These are phyloP conservation scores for Microdochium bolleyi DNA, from an alignment of 2,329 filamentous ascomycete genomes.

Conservation along the genomic window DNA sequence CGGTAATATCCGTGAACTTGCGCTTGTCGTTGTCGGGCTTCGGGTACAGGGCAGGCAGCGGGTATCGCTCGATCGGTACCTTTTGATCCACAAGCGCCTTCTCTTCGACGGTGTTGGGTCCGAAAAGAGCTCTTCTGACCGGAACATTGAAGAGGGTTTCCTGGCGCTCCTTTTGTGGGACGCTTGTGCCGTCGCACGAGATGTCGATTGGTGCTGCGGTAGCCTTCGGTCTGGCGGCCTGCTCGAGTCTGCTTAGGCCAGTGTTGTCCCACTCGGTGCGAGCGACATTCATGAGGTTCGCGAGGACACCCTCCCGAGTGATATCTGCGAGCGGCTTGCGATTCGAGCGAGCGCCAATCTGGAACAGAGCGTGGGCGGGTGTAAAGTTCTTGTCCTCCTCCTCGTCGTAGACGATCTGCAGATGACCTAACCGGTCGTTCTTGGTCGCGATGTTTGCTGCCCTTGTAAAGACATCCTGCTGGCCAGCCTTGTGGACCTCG, in stretches of 20 bases:
- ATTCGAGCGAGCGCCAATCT: slow-evolving; percentile 65
- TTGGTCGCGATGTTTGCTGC: slow-evolving; percentile 52
- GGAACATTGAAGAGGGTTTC: slow-evolving; percentile 69
- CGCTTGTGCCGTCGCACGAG: slow-evolving; percentile 60
- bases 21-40: slow-evolving; percentile 72
- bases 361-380: slow-evolving; percentile 72
- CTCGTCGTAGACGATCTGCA: slow-evolving; percentile 66
- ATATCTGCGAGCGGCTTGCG: slow-evolving; percentile 60
- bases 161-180: slow-evolving; percentile 56
- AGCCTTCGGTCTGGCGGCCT: slow-evolving; percentile 69
- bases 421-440: slow-evolving; percentile 52
- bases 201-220: slow-evolving; percentile 83
- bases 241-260: slow-evolving; percentile 72
- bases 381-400: slow-evolving; percentile 53
- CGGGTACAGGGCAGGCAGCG: slow-evolving; percentile 61
- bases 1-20: slow-evolving; percentile 82
- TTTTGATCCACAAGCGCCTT: slow-evolving; percentile 67
- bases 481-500: slow-evolving; percentile 65
- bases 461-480: slow-evolving; percentile 65
- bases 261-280: slow-evolving; percentile 55
- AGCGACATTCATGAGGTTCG: slow-evolving; percentile 72
- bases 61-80: slow-evolving; percentile 56
- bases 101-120: slow-evolving; percentile 57
- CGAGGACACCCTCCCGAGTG: slow-evolving; percentile 64
- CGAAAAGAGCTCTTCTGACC: slow-evolving; percentile 70